phyloP scores from a whole-genome alignment of 495 filamentous ascomycete species.

The Penicillium flavigenum region DNA sequence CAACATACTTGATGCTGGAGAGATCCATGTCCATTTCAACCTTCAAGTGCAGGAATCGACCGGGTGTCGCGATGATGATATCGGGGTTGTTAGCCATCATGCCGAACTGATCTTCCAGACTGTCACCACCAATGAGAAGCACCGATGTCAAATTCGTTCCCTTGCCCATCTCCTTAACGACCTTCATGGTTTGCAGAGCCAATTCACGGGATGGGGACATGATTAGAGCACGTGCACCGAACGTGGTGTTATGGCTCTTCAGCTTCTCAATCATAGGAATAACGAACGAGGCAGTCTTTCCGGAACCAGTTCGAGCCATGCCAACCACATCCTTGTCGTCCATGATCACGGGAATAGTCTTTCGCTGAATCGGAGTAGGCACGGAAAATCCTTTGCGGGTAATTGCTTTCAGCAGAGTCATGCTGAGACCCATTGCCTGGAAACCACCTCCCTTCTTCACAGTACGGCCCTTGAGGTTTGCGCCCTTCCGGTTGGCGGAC shows the following conservation, averaged over 20 bases:
- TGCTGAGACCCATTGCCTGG: constrained; percentile 91
- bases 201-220: constrained; percentile 90
- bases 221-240: constrained; percentile 82
- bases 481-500: constrained; percentile 78
- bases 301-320: constrained; percentile 95
- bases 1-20: constrained; percentile 81
- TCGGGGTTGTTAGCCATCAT: constrained; percentile 93
- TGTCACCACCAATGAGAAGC: constrained; percentile 91
- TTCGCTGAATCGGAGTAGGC: constrained; percentile 95
- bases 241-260: constrained; percentile 79
- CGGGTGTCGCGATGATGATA: constrained; percentile 93
- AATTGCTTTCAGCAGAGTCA: constrained; percentile 81
- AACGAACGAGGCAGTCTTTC: constrained; percentile 96
- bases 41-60: constrained; percentile 91
- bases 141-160: constrained; percentile 89
- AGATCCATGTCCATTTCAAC: constrained; percentile 93
- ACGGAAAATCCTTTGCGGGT: constrained; percentile 90
- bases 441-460: constrained; percentile 95
- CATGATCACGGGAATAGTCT: constrained; percentile 88
- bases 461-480: constrained; percentile 77
- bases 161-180: constrained; percentile 87
- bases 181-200: constrained; percentile 91
- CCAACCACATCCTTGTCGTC: constrained; percentile 91
- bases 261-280: constrained; percentile 97
- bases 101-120: constrained; percentile 91